Base-by-base conservation (phyloP, 2,329 filamentous ascomycete genomes). In the Domatiomyces catenatus region DNA sequence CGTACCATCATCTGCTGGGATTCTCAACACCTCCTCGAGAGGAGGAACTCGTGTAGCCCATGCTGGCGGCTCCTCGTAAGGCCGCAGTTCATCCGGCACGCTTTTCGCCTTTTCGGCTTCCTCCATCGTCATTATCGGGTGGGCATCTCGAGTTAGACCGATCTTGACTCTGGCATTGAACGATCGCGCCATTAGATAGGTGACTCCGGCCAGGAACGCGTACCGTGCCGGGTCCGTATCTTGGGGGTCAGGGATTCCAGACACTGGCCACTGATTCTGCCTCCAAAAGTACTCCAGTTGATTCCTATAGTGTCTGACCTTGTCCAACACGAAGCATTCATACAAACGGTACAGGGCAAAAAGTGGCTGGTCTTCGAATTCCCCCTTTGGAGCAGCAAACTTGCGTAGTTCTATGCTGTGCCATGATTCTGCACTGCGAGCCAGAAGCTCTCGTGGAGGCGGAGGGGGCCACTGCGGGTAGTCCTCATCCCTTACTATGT, bases 281-380 rank as follows among this genome's bases (percentile, higher is more conserved):
- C 49, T 32, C 15, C 20, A 53, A 28, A 52, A 52, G 39, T 46
- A 52, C 46, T 53, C 52, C 24, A 53, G 26, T 36, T 52, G 28
- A 26, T 49, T 52, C n/a, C 52, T 28, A n/a, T 48, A 48, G 36
- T 28, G 32, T 7, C 19, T 53, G 42, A 52, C 46, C 26, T 53
- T 5, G 45, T 53, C 52, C n/a, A 52, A 8, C 26, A 8, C 26
- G 8, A 28, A 5, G 26, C 5, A 28, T 8, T 28, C 26, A 8
- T 28, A 28, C 5, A 28, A 8, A 5, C 26, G 5, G 8, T 28
- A 28, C 5, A 28, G 8, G 26, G 26, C 26, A 5, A 8, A 28
- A 28, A 28, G 5, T 28, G 8, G 5, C 8, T 5, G 8, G 26
- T 28, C 26, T 28, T 5, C 8, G 26, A 28, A 28, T 28, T 28